Base-by-base conservation (phyloP, 1,139 yeast genomes). In the Lizanozyma gosingica region DNA sequence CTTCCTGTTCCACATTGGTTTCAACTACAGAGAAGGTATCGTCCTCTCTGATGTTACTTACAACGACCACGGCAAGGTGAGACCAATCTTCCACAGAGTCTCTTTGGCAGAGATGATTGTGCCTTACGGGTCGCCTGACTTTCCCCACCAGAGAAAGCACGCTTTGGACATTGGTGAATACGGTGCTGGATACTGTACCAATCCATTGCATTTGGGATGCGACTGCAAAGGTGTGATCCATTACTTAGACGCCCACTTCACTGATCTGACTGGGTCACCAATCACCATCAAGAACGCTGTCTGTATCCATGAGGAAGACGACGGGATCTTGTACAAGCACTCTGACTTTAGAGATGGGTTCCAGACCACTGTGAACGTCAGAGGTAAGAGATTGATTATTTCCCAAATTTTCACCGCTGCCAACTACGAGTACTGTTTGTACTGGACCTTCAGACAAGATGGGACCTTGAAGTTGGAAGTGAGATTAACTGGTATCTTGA, bases 91-190 rank as follows among this genome's bases (percentile, higher is more conserved):
- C 73, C 87, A 83, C 66, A 73, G 94, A 62, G 71, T 83, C 52
- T 83, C 94, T 3, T 67, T 83, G 45, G 70, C 84, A 37, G 94
- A 83, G 64, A 83, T 83, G 92, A 80, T 83, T 62, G 94, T 83
- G 44, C 94, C 94, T 29, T 83, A 83, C 54, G 94, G 94, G 43
- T 70, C 72, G 46, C 94, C 94, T 42, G 82, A 78, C 48, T 80
- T 74, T 63, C 90, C 88, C 40, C 90, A 82, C 57, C 88, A 82
- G 56, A 74, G 94, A 66, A 83, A 83, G 60, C 94, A 83, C 52
- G 94, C 94, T 37, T 77, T 83, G 59, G 94, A 83, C 63, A 78
- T 83, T 52, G 94, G 94, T 56, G 94, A 83, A 62, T 83, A 83
- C 58, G 94, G 94, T 64, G 90, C 88, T 48, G 94, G 94, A 53